Percentiles rank a stretch among this genome's conserved stretches.
Evolutionary conservation across 2,329 filamentous ascomycete genomes (phyloP).

Genomic region (Botrytis pseudocinerea): DNA sequence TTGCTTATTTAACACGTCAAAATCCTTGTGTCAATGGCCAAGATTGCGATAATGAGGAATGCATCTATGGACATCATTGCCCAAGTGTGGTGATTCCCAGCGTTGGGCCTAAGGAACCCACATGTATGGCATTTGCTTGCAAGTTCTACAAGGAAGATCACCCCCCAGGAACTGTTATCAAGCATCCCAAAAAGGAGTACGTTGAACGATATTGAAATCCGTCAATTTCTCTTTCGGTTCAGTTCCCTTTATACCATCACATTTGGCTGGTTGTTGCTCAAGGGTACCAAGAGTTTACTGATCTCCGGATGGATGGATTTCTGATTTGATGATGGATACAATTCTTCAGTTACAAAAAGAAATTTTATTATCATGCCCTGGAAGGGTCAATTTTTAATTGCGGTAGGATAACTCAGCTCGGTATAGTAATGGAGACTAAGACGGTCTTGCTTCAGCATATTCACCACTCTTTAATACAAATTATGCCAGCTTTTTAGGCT

Average conservation of each 20-base stretch:
- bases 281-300: not conserved
- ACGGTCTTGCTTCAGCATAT: not conserved
- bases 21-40: constrained; percentile 60
- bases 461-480: not conserved
- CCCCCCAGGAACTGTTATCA: constrained; percentile 52
- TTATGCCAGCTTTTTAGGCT: not conserved
- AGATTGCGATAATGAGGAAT: constrained; percentile 57
- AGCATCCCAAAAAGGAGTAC: constrained; percentile 36
- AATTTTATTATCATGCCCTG: not conserved
- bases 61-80: constrained; percentile 62
- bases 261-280: not conserved
- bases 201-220: constrained; percentile 21
- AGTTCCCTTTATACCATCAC: not conserved
- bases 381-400: not conserved
- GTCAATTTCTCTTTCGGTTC: too few relatives aligned
- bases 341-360: not conserved
- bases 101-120: constrained; percentile 42
- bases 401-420: not conserved
- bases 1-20: constrained; percentile 55
- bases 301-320: not conserved
- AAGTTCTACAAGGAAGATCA: constrained; percentile 55
- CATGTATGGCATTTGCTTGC: constrained; percentile 57
- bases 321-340: not conserved
- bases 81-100: constrained; percentile 33
- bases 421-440: not conserved